Conservation (phyloP, 345 rosid species). For the Gossypium arboreum region DNA sequence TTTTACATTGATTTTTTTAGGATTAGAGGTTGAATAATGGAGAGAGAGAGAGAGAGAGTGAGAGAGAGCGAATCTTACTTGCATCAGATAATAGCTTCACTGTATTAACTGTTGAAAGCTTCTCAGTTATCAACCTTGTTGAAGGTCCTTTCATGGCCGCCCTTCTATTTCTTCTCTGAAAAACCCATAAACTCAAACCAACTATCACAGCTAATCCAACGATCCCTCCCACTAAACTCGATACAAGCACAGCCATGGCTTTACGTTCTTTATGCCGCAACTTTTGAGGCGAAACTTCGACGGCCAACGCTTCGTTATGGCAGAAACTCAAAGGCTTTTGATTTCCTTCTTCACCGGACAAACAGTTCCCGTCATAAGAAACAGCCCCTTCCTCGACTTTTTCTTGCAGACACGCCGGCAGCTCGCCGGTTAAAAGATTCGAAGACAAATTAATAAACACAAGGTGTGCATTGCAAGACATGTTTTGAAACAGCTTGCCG, state of each 20-base stretch:
- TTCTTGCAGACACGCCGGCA: conserved; percentile 46
- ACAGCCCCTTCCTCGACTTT: conserved; percentile 19
- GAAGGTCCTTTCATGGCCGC: conserved; percentile 14
- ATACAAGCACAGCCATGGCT: conserved; percentile 31
- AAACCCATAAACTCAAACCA: conserved; percentile 27
- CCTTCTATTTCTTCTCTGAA: conserved; percentile 20
- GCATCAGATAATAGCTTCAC: conserved; percentile 64
- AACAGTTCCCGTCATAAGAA: conserved; percentile 41
- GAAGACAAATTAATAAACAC: conserved; percentile 44
- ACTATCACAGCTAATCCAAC: conserved; percentile 34
- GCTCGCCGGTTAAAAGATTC: conserved; percentile 51
- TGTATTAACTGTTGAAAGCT: conserved; percentile 29
- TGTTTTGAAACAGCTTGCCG: conserved; percentile 41
- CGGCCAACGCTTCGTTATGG: conserved; percentile 58
- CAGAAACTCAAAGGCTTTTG: conserved; percentile 48
- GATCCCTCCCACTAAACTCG: conserved; percentile 43
- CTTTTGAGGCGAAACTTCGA: conserved; percentile 36
- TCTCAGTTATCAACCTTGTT: conserved; percentile 31
- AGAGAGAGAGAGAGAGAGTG: neutral
- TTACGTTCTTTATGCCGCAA: conserved; percentile 18
- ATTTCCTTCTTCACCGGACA: conserved; percentile 34
- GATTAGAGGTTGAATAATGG: too few species aligned
- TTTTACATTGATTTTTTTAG: too few species aligned
- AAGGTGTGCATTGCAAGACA: conserved; percentile 47
- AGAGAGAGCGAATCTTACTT: conserved; percentile 33